Conservation (phyloP, 768 basidiomycete species). For the Russula sp. region DNA sequence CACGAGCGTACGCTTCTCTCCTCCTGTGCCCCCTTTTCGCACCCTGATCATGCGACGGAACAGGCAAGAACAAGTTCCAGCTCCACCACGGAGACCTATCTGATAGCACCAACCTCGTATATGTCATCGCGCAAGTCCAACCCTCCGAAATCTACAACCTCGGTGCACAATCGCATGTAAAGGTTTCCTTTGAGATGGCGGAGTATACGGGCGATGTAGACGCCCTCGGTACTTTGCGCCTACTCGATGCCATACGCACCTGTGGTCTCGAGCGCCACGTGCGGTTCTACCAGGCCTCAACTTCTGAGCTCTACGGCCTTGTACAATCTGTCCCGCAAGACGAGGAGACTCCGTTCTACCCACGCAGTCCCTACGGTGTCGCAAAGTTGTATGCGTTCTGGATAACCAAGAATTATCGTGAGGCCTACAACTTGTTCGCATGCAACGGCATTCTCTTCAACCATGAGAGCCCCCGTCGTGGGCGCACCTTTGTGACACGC, state of each 20-base stretch:
- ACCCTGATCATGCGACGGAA: slow-evolving; percentile 1
- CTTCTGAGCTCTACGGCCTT: slow-evolving; percentile 95
- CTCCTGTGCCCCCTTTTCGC: not conserved
- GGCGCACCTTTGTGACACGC: slow-evolving; percentile 91
- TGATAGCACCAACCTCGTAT: slow-evolving; percentile 95
- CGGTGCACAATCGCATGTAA: slow-evolving; percentile 96
- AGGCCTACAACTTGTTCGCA: slow-evolving; percentile 94
- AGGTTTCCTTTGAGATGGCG: slow-evolving; percentile 99
- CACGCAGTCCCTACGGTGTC: slow-evolving; percentile 93
- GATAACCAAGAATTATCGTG: slow-evolving; percentile 89
- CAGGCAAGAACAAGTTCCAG: slow-evolving; percentile 71
- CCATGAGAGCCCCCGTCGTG: slow-evolving; percentile 92
- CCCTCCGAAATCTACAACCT: slow-evolving; percentile 98
- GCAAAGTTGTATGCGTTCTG: slow-evolving; percentile 92
- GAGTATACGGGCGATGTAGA: slow-evolving; percentile 99
- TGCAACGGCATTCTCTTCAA: slow-evolving; percentile 98
- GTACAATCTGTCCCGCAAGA: slow-evolving; percentile 93
- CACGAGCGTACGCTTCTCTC: slow-evolving; percentile 63
- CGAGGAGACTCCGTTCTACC: slow-evolving; percentile 97
- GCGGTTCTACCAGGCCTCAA: slow-evolving; percentile 96
- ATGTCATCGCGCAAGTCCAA: slow-evolving; percentile 90
- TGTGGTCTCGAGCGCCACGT: slow-evolving; percentile 90
- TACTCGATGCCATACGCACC: slow-evolving; percentile 93
- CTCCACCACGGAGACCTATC: slow-evolving; percentile 89
- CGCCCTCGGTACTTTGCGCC: slow-evolving; percentile 87